Base-by-base conservation (phyloP, 2,329 filamentous ascomycete species). In the Colletotrichum melonis region DNA sequence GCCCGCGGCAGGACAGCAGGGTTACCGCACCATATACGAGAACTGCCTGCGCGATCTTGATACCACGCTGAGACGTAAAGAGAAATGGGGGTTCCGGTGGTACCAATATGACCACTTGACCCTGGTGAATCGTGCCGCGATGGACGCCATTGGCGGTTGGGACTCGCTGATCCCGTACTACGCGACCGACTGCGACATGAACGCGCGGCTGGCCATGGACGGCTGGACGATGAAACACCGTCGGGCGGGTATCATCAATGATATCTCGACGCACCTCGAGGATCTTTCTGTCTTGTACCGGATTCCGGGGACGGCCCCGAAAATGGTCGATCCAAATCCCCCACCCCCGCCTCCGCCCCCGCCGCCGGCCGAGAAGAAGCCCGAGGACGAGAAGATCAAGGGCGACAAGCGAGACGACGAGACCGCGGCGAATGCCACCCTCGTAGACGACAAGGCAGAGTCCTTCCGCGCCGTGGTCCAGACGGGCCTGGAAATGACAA, bases 121-220 rank as follows among this genome's bases (percentile, higher is more conserved):
- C 2, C 81, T 91, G 1, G 87, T 91, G 55, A 91, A 91, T 76
- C 86, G 86, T 12, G 81, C 79, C 8, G 86, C 88, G 0, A 86
- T 86, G 76, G 83, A 86, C 73, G 83, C 85, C 57, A 83, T 90
- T 8, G 84, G 89, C 24, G 87, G 84, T 0, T 91, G 89, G 88
- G 89, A 91, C 76, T 86, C 86, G 0, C 80, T 88, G 70, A 90
- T 92, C 54, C 87, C 89, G 0, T 91, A 87, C 76, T 91, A 91
- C 78, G 83, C 86, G 73, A 88, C 86, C 42, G 89, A 91, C 76
- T 91, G 88, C 79, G 88, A 90, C 77, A 86, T 88, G 82, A 87
- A 89, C 76, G 80, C 80, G 7, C 83, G 88, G 4, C 75, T 89
- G n/a, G 72, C 76, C 6, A 88, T 88, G 86, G 80, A 78, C 16